Conservation (phyloP, 495 filamentous ascomycete species). For the Alectoria sarmentosa region DNA sequence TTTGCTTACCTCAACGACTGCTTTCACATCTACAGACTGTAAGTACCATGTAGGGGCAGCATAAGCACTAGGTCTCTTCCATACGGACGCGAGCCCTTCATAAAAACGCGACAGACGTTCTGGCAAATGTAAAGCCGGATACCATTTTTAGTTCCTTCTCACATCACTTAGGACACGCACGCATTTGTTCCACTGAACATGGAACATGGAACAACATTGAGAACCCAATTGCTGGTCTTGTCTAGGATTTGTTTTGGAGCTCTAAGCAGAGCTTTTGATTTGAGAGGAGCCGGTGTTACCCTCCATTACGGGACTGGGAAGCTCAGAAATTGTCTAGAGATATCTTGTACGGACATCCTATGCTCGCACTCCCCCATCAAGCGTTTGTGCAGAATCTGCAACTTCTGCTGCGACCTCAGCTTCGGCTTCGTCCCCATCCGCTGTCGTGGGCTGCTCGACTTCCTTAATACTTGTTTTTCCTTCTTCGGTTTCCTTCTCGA, state of each 20-base stretch:
- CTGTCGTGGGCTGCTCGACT: neutral
- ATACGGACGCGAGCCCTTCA: neutral
- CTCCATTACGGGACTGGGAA: neutral
- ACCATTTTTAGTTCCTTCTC: neutral
- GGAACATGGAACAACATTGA: neutral
- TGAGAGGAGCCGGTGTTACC: neutral
- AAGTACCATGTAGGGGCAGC: neutral
- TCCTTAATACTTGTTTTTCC: constrained; percentile 14
- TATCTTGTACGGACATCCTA: neutral
- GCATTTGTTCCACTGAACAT: neutral
- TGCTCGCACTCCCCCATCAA: constrained; percentile 19
- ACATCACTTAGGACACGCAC: neutral
- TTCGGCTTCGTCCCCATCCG: constrained; percentile 2
- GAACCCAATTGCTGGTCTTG: neutral
- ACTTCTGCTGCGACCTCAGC: constrained; percentile 29
- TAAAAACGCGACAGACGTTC: neutral
- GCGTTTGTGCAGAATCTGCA: constrained; percentile 26
- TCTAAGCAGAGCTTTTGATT: neutral
- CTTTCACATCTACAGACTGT: neutral
- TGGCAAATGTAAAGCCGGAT: neutral
- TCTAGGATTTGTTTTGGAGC: neutral
- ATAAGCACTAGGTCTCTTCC: neutral
- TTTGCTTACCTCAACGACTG: neutral
- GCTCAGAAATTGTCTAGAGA: neutral
- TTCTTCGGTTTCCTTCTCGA: constrained; percentile 19